Evolutionary conservation across 305 asterid species (phyloP), one percentile per base, ranked within the genome.

Genomic region (Fraxinus greggii): DNA sequence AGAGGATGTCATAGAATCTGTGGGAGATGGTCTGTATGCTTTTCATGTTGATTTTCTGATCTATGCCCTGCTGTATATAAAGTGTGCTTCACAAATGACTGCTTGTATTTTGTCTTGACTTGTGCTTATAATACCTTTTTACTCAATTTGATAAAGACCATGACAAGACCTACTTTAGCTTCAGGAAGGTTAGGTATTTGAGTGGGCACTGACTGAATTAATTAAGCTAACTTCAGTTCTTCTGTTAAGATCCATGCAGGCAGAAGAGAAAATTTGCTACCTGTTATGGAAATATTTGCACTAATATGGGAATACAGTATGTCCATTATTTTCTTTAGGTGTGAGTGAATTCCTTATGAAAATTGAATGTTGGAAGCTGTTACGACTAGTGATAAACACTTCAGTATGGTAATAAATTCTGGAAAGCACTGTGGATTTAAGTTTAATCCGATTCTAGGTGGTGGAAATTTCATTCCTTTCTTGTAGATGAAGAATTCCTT

Each of bases 21-120:
- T 74, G 56, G 92, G 80, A 87, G 92, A 89, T 83, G 99, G 98
- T 95, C 75, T 84, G 94, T 90, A 86, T 83, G 67, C 54, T 85
- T 79, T 88, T 74, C 77, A 75, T 78, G 51, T 84, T 45, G 32
- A 40, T 76, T 73, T 81, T 87, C 35, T 86, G 67, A 85, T 86
- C 84, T 82, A 48, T 80, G 69, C 36, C 23, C 78, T 79, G 56
- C 76, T 70, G 24, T 72, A 29, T 82, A 80, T 80, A 79, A 85
- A 51, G 78, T 81, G 85, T 83, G 83, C 40, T 70, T 54, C 36
- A 63, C 33, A 73, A 40, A 75, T 78, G 61, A 29, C 10, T 4
- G 38, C 67, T 84, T 86, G 56, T 79, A 48, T 38, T 32, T 74
- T 86, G 75, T 51, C 82, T 83, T 75, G 81, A 79, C 79, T 81